Conservation (phyloP, 2,329 filamentous ascomycete species). For the Fusarium burgessii region DNA sequence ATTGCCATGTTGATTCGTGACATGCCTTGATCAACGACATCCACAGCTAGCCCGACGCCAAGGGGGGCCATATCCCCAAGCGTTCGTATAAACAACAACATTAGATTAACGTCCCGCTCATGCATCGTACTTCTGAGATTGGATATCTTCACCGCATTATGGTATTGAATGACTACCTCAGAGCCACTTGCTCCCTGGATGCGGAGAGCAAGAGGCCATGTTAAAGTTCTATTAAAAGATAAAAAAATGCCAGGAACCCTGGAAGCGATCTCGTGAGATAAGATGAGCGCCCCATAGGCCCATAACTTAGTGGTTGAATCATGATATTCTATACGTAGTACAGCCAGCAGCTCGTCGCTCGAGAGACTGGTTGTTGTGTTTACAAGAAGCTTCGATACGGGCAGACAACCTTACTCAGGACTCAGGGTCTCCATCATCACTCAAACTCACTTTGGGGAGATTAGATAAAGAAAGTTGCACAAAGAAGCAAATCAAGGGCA, state of each 20-base stretch:
- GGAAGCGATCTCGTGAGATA: conserved; percentile 24
- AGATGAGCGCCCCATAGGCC: conserved; percentile 25
- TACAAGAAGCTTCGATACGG: neutral
- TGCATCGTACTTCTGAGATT: conserved; percentile 27
- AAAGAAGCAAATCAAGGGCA: conserved; percentile 18
- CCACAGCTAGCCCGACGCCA: neutral
- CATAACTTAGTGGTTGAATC: conserved; percentile 35
- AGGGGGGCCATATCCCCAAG: neutral
- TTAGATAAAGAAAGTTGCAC: conserved; percentile 13
- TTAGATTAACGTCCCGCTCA: conserved; percentile 3
- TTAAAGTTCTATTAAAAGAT: neutral
- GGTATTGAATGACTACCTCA: neutral
- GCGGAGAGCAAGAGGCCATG: conserved; percentile 8
- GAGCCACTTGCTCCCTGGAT: neutral
- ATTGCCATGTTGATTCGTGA: neutral
- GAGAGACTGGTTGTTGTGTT: conserved; percentile 16
- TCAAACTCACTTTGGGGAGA: neutral
- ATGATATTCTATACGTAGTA: neutral
- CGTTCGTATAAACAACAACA: conserved; percentile 14
- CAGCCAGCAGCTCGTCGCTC: conserved; percentile 17
- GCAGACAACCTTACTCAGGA: conserved; percentile 14
- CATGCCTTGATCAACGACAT: neutral
- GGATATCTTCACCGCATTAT: neutral
- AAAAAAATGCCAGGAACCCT: conserved; percentile 1
- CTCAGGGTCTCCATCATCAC: neutral